Base-by-base conservation (phyloP, 371 early-diverging fungal species). In the Mucor velutinosus region DNA sequence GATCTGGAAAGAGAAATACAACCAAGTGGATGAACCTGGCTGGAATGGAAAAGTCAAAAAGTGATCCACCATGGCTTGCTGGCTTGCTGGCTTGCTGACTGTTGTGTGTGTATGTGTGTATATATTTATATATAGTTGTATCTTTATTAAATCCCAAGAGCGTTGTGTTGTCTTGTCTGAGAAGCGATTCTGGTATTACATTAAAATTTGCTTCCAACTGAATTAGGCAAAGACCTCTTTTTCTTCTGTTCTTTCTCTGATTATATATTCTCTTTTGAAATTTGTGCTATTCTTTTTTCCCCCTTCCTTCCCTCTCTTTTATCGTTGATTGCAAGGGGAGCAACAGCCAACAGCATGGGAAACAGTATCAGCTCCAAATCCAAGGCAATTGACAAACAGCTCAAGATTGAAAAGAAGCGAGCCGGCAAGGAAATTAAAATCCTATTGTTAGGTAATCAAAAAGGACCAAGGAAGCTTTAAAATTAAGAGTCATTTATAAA, bases 351-450 rank as follows among this genome's bases (percentile, higher is more conserved):
- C 30, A 58, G 19, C 21, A 87, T 70, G 95, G 95, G 69, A 91
- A 94, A 67, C 70, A 88, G 69, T 91, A 94, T 76, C 47, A 90
- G 87, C 69, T 78, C 84, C 35, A 83, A 82, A 43, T 94, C 94
- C 70, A 93, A 92, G 60, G 94, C 91, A 47, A 97, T 97, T 72
- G 96, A 97, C 60, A 90, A 87, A 72, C 91, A 92, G 70, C 79
- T 97, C 45, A 90, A 89, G 74, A 77, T 84, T 45, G 97, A 96
- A 68, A 87, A 89, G 69, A 71, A 87, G 61, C 84, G 79, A 41
- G 79, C 90, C 81, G 84, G 86, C 29, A 93, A 93, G 70, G 97
- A 96, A 83, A 90, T 97, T 72, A 97, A 97, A 88, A 94, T 97
- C 90, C 81, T 97, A 30, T 79, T 97, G 63, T 87, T 97, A 30